Base-by-base conservation (phyloP, 257 asterid species). In the Paraleonurus japonicus region DNA sequence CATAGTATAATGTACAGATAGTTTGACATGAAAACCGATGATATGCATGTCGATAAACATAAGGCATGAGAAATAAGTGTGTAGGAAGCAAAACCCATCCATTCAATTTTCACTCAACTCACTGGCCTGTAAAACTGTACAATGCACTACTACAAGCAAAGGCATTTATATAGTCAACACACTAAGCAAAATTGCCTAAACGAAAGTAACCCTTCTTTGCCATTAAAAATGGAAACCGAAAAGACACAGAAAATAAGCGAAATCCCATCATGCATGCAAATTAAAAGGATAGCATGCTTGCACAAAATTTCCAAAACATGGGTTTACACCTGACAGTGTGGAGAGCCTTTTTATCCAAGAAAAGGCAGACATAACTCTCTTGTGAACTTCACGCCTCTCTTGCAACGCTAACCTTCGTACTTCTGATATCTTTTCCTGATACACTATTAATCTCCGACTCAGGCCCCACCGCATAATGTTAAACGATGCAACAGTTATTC, bases 231-330 rank as follows among this genome's bases (percentile, higher is more conserved):
- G 17, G 17, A 45, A 62, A 32, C 37, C 27, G 4, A 9, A 20
- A 28, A 41, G 23, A 23, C 1, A 6, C 5, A 27, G 58, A 43
- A 47, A 16, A 7, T 33, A 8, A 15, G 24, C 61, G 45, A 65
- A 53, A 65, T 67, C 67, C 65, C 28, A 27, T 70, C 72, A 26
- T 50, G 84, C 86, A 73, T 70, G 84, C 84, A 55, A 57, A 67
- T 54, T 70, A 65, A 79, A 82, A 76, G 64, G 50, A 57, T 43
- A 47, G 78, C 86, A 73, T 76, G 86, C 84, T 72, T 45, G 48
- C 72, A 35, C 48, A 62, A 62, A 48, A 45, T 54, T 24, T 62
- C 39, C 39, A 4, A 27, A 16, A 58, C 9, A 67, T 24, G 62
- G 17, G 4, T 48, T 53, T 43, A 17, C 74, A 16, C 23, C 57